Evolutionary conservation across 495 filamentous ascomycete genomes (phyloP).

Genomic region (Penicillium odoratum): DNA sequence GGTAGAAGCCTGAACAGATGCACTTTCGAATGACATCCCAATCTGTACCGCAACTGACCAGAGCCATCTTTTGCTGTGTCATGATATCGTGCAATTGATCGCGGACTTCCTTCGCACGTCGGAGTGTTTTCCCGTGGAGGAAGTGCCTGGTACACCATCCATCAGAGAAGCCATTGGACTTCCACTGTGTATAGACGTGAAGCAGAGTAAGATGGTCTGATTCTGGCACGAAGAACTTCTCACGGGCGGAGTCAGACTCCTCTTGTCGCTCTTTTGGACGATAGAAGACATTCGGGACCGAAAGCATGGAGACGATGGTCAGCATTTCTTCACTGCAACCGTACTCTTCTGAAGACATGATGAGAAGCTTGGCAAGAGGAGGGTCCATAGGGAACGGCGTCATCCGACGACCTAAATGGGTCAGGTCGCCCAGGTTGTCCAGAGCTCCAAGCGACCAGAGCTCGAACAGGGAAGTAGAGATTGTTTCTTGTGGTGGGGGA

Average conservation of each 20-base stretch:
- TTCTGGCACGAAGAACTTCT: conserved; percentile 98
- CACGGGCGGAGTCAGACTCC: conserved; percentile 92
- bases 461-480: conserved; percentile 95
- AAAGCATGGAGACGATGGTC: conserved; percentile 97
- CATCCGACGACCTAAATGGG: conserved; percentile 85
- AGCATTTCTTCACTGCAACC: conserved; percentile 96
- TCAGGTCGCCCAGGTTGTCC: conserved; percentile 91
- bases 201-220: conserved; percentile 95
- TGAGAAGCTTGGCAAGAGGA: conserved; percentile 88
- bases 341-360: conserved; percentile 81
- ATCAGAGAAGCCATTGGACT: conserved; percentile 84
- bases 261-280: conserved; percentile 96
- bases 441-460: conserved; percentile 95
- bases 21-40: conserved; percentile 96
- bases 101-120: conserved; percentile 88
- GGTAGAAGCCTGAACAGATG: conserved; percentile 97
- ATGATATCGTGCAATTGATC: conserved; percentile 95
- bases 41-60: conserved; percentile 89
- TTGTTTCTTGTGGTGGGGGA: conserved; percentile 96
- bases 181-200: conserved; percentile 96
- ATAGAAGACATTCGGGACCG: conserved; percentile 95
- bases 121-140: conserved; percentile 85
- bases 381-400: conserved; percentile 98
- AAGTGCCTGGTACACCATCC: conserved; percentile 93
- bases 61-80: conserved; percentile 85